A percentile compares a stretch with the other conserved stretches of the same genome.
phyloP scores from a whole-genome alignment of 2,329 filamentous ascomycete species.

The Scedosporium apiospermum region DNA sequence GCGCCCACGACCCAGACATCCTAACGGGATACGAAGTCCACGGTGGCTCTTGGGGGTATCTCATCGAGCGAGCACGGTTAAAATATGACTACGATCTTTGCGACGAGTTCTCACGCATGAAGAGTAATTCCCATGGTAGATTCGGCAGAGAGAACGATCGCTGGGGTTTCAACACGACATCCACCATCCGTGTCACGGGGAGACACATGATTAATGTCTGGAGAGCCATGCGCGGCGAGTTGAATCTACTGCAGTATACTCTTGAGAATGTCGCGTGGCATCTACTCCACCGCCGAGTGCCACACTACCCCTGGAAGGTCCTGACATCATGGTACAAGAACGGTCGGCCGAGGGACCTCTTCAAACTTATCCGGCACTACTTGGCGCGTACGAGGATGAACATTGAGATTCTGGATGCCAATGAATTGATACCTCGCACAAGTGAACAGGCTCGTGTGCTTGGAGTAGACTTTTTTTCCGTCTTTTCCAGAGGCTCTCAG shows the following conservation, averaged over 20 bases:
- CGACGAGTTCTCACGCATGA: conserved; percentile 85
- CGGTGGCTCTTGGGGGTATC: conserved; percentile 86
- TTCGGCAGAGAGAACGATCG: conserved; percentile 80
- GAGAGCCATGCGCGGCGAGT: conserved; percentile 88
- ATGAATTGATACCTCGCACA: conserved; percentile 79
- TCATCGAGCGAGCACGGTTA: conserved; percentile 78
- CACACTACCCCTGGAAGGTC: conserved; percentile 72
- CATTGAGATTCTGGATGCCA: conserved; percentile 82
- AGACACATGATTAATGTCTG: conserved; percentile 96
- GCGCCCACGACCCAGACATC: conserved; percentile 78
- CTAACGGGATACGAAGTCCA: conserved; percentile 93
- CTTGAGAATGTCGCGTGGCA: conserved; percentile 96
- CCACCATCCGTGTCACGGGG: conserved; percentile 84
- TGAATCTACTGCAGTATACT: conserved; percentile 87
- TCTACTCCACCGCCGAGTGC: conserved; percentile 75
- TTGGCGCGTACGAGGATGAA: conserved; percentile 66
- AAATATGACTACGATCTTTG: conserved; percentile 88
- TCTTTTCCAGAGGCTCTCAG: conserved; percentile 89
- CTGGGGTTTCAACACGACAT: conserved; percentile 93
- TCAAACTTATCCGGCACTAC: conserved; percentile 72
- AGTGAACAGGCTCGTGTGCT: conserved; percentile 90
- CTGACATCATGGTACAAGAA: conserved; percentile 77
- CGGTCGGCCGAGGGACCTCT: conserved; percentile 56
- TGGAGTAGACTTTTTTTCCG: conserved; percentile 93
- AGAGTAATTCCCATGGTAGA: conserved; percentile 68